Evolutionary conservation across 2,329 filamentous ascomycete species (phyloP).

Genomic region (Arachnomyces sp.): DNA sequence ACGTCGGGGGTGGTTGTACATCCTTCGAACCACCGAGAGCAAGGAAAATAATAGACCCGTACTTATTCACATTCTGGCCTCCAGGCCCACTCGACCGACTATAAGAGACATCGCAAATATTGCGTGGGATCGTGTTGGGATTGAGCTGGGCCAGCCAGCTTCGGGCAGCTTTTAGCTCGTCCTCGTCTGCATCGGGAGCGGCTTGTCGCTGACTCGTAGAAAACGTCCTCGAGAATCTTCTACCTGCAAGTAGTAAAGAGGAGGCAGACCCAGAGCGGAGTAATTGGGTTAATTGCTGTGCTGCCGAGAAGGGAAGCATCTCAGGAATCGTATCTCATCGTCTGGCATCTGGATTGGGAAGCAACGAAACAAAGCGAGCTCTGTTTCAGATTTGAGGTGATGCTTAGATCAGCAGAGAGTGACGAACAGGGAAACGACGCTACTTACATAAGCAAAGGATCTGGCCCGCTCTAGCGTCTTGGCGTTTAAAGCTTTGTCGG

Average conservation of each 20-base stretch:
- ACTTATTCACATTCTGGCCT: slow-evolving; percentile 65
- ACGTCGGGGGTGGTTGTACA: not conserved
- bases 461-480: too few species aligned
- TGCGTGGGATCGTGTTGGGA: slow-evolving; percentile 47
- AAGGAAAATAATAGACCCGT: slow-evolving; percentile 17
- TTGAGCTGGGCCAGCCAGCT: slow-evolving; percentile 51
- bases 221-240: too few species aligned
- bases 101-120: slow-evolving; percentile 53
- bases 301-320: not conserved
- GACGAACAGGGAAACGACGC: too few species aligned
- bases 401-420: too few species aligned
- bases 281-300: not conserved
- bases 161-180: slow-evolving; percentile 39
- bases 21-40: not conserved
- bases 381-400: too few species aligned
- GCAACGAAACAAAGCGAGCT: too few species aligned
- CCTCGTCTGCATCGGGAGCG: slow-evolving; percentile 16
- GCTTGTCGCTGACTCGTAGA: slow-evolving; percentile 8
- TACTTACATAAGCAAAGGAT: too few species aligned
- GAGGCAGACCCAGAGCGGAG: too few species aligned
- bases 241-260: too few species aligned
- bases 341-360: too few species aligned
- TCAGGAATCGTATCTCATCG: too few species aligned
- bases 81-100: slow-evolving; percentile 59
- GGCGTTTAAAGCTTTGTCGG: too few species aligned